Evolutionary conservation across 768 basidiomycete species (phyloP).

Genomic region (Tylopilus balloui): DNA sequence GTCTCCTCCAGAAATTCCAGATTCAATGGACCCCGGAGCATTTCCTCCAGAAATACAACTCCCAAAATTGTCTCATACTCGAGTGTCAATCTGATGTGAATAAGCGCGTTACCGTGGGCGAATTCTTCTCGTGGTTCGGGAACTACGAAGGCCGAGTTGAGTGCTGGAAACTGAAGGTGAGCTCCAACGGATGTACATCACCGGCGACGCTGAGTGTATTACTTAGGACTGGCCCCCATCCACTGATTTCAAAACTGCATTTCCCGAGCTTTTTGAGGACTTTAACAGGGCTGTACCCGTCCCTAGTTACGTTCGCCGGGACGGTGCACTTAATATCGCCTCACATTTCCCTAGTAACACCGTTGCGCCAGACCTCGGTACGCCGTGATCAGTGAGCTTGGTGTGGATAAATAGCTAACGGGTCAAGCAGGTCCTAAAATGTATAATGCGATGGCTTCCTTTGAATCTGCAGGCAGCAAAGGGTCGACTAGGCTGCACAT

Average conservation of each 20-base stretch:
- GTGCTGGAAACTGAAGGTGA: conserved; percentile 69
- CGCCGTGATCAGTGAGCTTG: conserved; percentile 12
- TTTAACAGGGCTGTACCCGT: conserved; percentile 81
- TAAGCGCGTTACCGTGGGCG: conserved; percentile 57
- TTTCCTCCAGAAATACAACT: conserved; percentile 66
- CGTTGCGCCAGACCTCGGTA: conserved; percentile 76
- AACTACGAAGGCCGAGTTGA: conserved; percentile 51
- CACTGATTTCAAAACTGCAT: conserved; percentile 75
- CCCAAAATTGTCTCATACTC: conserved; percentile 63
- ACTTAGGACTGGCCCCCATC: conserved; percentile 88
- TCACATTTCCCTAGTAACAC: conserved; percentile 84
- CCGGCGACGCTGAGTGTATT: conserved; percentile 4
- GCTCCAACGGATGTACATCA: conserved; percentile 31
- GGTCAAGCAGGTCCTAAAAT: conserved; percentile 74
- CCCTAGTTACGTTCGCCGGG: conserved; percentile 84
- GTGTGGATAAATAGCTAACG: conserved; percentile 3
- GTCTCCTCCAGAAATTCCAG: conserved; percentile 55
- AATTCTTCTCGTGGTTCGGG: conserved; percentile 82
- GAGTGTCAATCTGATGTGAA: conserved; percentile 77
- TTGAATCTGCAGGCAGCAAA: conserved; percentile 60
- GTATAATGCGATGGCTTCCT: conserved; percentile 86
- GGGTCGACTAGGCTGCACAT: conserved; percentile 89
- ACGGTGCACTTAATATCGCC: conserved; percentile 84
- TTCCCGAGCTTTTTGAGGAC: conserved; percentile 84
- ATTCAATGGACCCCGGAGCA: conserved; percentile 79